Base-by-base conservation (phyloP, 805 yeast genomes). In the Candida ortonii region DNA sequence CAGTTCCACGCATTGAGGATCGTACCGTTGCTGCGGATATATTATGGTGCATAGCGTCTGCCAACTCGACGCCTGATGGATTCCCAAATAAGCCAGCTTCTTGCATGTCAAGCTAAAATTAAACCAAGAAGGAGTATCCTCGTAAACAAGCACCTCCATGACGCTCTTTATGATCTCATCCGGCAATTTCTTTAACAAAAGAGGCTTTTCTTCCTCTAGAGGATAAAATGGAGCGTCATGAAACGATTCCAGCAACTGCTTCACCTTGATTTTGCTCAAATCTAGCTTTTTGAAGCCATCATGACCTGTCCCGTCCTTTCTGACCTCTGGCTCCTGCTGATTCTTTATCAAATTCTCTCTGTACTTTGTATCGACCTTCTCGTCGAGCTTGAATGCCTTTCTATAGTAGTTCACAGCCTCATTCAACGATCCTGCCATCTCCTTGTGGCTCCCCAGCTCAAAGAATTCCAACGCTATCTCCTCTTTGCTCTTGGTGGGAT, bases 361-460 rank as follows among this genome's bases (percentile, higher is more conserved):
- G 55, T 86, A 86, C 15, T 74, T 57, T 30, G 71, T 61, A 52
- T 88, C 96, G 5, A 88, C 88, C 36, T 70, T 70, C 10, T 52
- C 58, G 40, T 61, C 63, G n/a, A 78, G 57, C 47, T 71, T 77
- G 55, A 79, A 72, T 2, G 96, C 95, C 43, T 70, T 68, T 42
- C 94, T 65, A 58, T 88, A 88, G 44, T 62, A 71, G 30, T 66
- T 73, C 17, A 85, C 77, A 1, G 96, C 96, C 50, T 87, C 95
- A n/a, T 84, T 71, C 76, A 87, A 70, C 41, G 76, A 65, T 0
- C 96, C 96, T 31, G 67, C 72, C 21, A 71, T 64, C 58, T 88
- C 96, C 50, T 80, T 80, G 30, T 70, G 75, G 0, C 80, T 74
- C 3, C 87, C 96, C 32, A 67, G 57, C 47, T 82, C 87, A 64